phyloP scores from a whole-genome alignment of 2,329 filamentous ascomycete species.

The Mollisia scopiformis region DNA sequence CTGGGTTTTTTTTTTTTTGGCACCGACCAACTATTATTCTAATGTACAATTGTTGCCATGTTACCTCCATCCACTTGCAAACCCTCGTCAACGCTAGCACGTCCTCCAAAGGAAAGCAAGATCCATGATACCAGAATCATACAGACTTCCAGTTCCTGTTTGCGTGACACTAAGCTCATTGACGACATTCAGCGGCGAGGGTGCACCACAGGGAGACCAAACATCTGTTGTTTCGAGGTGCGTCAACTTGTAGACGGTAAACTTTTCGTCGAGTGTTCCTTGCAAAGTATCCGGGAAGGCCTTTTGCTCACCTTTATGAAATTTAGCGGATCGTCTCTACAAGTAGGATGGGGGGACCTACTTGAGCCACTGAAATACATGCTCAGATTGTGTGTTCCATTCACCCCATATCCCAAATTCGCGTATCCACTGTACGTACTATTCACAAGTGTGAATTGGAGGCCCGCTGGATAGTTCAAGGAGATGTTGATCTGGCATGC shows the following conservation, averaged over 20 bases:
- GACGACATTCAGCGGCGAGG: slow-evolving; percentile 14
- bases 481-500: slow-evolving; percentile 14
- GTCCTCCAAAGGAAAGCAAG: background rate
- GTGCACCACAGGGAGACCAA: slow-evolving; percentile 12
- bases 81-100: background rate
- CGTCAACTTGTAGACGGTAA: background rate
- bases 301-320: background rate
- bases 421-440: slow-evolving; percentile 6
- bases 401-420: slow-evolving; percentile 4
- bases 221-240: background rate
- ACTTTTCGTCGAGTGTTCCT: background rate
- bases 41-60: too few species aligned
- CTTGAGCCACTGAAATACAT: slow-evolving; percentile 8
- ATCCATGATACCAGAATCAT: slow-evolving; percentile 4
- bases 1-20: too few species aligned
- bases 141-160: background rate
- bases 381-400: background rate
- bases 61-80: too few species aligned
- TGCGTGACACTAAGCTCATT: slow-evolving; percentile 7
- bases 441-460: slow-evolving; percentile 7
- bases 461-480: slow-evolving; percentile 7
- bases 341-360: background rate
- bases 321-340: background rate
- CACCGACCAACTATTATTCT: too few species aligned
- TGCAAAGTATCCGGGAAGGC: background rate